Evolutionary conservation across 306 rosid genomes (phyloP).

Genomic region (Gleditsia sinensis): DNA sequence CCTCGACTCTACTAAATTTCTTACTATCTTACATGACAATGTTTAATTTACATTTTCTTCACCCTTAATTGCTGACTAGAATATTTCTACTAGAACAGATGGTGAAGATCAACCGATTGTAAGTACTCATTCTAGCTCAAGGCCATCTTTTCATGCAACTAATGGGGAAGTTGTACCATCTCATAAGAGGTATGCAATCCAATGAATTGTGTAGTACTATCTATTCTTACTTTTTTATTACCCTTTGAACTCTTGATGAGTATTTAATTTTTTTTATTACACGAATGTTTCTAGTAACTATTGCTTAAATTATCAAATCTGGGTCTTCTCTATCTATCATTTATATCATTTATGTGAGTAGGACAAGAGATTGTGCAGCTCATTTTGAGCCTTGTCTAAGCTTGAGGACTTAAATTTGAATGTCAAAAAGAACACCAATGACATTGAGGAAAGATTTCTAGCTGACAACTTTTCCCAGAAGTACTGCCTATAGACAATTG

Average conservation of each 20-base stretch:
- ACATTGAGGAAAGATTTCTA: constrained; percentile 46
- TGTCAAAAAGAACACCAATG: constrained; percentile 63
- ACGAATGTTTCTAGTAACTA: constrained; percentile 11
- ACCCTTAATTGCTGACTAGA: constrained; percentile 30
- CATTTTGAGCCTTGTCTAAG: constrained; percentile 91
- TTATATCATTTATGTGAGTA: constrained; percentile 33
- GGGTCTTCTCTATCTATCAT: too few relatives aligned
- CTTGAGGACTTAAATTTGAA: constrained; percentile 89
- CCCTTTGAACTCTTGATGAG: too few relatives aligned
- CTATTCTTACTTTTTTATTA: too few relatives aligned
- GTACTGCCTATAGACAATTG: constrained; percentile 42
- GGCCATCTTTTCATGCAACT: too few relatives aligned
- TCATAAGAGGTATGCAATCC: too few relatives aligned
- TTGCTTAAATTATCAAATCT: too few relatives aligned
- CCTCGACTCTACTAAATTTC: too few relatives aligned
- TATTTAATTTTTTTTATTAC: too few relatives aligned
- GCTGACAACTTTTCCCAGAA: constrained; percentile 47
- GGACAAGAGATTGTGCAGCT: constrained; percentile 55
- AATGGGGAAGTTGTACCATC: too few relatives aligned
- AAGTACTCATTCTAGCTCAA: too few relatives aligned
- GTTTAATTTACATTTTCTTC: constrained; percentile 2
- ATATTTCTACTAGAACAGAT: constrained; percentile 32
- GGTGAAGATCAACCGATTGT: constrained; percentile 36
- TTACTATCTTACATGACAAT: constrained; percentile 1
- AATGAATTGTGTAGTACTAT: too few relatives aligned